These are phyloP conservation scores for Colletotrichum gloeosporioides DNA, from an alignment of 2,329 filamentous ascomycete genomes.

Conservation along the genomic window DNA sequence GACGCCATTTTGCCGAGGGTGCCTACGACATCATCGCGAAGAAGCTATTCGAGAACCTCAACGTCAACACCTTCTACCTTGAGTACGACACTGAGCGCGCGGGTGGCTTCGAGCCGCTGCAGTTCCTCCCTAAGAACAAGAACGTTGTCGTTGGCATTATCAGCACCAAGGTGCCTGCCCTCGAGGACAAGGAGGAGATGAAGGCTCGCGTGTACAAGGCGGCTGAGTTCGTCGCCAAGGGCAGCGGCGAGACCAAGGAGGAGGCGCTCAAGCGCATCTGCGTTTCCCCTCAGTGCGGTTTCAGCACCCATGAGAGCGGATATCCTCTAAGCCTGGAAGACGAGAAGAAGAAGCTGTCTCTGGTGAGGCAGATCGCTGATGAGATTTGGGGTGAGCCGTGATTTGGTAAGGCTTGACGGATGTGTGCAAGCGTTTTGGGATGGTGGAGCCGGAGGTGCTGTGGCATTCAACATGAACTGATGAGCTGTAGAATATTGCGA, in stretches of 20 bases:
- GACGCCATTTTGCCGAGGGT: constrained; percentile 70
- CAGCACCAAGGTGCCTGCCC: constrained; percentile 64
- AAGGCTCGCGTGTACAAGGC: constrained; percentile 64
- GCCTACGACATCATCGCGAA: constrained; percentile 71
- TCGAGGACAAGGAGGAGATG: constrained; percentile 69
- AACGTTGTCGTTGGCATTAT: constrained; percentile 69
- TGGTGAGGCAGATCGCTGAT: constrained; percentile 75
- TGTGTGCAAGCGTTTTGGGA: fast-evolving
- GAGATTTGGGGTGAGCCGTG: constrained; percentile 65
- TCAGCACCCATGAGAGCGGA: constrained; percentile 76
- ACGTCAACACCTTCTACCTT: constrained; percentile 72
- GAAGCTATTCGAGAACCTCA: constrained; percentile 68
- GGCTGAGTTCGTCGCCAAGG: constrained; percentile 73
- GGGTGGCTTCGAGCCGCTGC: constrained; percentile 70
- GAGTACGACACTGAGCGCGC: constrained; percentile 72
- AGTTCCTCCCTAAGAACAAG: constrained; percentile 64
- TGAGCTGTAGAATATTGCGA: neutral
- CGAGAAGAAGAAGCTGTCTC: constrained; percentile 74
- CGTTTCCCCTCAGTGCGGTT: constrained; percentile 76
- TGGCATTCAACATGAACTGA: neutral
- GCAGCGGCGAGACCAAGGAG: constrained; percentile 66
- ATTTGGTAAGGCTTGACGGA: neutral
- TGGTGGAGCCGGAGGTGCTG: neutral
- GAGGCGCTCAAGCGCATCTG: constrained; percentile 72
- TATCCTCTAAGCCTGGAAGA: constrained; percentile 73